Evolutionary conservation across 257 asterid genomes (phyloP).

Genomic region (Linderniella brevidens): DNA sequence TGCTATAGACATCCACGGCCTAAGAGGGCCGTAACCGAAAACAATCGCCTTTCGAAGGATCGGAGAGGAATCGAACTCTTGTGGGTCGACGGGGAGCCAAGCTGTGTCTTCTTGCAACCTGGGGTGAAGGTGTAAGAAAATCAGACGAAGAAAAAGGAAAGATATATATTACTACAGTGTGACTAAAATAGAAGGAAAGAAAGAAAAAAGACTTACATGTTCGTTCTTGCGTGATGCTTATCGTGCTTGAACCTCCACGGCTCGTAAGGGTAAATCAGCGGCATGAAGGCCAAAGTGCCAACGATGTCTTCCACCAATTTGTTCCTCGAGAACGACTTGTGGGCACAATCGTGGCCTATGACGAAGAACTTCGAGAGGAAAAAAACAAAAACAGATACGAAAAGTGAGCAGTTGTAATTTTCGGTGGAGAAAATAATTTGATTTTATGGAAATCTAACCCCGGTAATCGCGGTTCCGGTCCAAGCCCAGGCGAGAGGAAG

Average conservation of each 20-base stretch:
- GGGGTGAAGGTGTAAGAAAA: conserved; percentile 7
- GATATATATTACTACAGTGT: too few species aligned
- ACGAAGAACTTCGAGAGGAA: conserved; percentile 66
- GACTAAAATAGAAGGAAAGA: conserved; percentile 9
- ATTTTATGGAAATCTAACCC: conserved; percentile 53
- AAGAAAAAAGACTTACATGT: conserved; percentile 51
- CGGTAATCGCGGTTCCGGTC: conserved; percentile 96
- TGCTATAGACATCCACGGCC: conserved; percentile 87
- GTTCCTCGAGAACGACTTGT: conserved; percentile 88
- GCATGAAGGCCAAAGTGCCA: conserved; percentile 92
- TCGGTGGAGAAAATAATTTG: too few species aligned
- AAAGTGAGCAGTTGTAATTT: too few species aligned
- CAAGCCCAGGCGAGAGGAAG: conserved; percentile 99
- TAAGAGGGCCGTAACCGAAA: conserved; percentile 64
- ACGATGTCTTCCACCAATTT: conserved; percentile 86
- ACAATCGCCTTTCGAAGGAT: conserved; percentile 57
- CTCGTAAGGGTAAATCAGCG: conserved; percentile 85
- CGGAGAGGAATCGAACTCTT: conserved; percentile 45
- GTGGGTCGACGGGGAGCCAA: conserved; percentile 58
- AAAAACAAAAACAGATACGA: conserved; percentile 2
- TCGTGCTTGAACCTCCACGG: conserved; percentile 99
- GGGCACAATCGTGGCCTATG: conserved; percentile 98
- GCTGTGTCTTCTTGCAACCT: conserved; percentile 96
- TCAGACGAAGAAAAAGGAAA: background rate
- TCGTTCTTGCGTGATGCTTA: conserved; percentile 92